Percentiles rank a stretch among this genome's conserved stretches.
Conservation (phyloP, 768 basidiomycete species). For the Tylopilus sp. region DNA sequence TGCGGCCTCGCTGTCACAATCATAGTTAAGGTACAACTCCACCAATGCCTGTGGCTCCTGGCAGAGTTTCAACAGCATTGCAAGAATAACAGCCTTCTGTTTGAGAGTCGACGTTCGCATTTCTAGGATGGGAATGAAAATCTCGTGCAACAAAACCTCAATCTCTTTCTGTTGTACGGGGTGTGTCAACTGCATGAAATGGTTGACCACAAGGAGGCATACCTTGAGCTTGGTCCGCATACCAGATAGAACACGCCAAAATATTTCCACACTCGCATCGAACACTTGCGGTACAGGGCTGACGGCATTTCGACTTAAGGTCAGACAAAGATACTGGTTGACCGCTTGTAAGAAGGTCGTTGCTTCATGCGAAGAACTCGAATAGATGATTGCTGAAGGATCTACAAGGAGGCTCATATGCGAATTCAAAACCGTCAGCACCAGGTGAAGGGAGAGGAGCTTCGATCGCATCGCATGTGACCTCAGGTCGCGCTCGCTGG, state of each 20-base stretch:
- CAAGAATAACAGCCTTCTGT: slow-evolving; percentile 90
- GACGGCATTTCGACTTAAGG: slow-evolving; percentile 91
- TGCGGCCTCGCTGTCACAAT: slow-evolving; percentile 90
- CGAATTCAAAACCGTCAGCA: slow-evolving; percentile 86
- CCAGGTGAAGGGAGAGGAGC: slow-evolving; percentile 88
- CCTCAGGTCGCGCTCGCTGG: slow-evolving; percentile 90
- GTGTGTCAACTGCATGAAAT: slow-evolving; percentile 8
- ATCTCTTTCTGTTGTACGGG: slow-evolving; percentile 82
- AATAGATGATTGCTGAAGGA: slow-evolving; percentile 85
- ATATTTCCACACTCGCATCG: slow-evolving; percentile 96
- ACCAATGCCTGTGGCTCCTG: slow-evolving; percentile 97
- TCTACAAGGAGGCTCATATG: slow-evolving; percentile 91
- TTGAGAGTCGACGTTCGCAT: slow-evolving; percentile 95
- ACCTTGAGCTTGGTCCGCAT: slow-evolving; percentile 97
- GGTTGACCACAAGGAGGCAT: neutral
- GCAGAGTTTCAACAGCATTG: slow-evolving; percentile 82
- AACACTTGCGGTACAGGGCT: slow-evolving; percentile 96
- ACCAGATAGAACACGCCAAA: slow-evolving; percentile 92
- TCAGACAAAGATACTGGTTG: slow-evolving; percentile 93
- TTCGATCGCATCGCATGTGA: slow-evolving; percentile 98
- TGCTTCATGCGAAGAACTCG: slow-evolving; percentile 82
- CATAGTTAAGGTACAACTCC: slow-evolving; percentile 98
- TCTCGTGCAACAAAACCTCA: slow-evolving; percentile 96
- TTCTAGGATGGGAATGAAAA: slow-evolving; percentile 96
- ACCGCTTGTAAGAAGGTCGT: slow-evolving; percentile 90